These are phyloP conservation scores for Xylaria flabelliformis DNA, from an alignment of 495 filamentous ascomycete species.

Conservation along the genomic window DNA sequence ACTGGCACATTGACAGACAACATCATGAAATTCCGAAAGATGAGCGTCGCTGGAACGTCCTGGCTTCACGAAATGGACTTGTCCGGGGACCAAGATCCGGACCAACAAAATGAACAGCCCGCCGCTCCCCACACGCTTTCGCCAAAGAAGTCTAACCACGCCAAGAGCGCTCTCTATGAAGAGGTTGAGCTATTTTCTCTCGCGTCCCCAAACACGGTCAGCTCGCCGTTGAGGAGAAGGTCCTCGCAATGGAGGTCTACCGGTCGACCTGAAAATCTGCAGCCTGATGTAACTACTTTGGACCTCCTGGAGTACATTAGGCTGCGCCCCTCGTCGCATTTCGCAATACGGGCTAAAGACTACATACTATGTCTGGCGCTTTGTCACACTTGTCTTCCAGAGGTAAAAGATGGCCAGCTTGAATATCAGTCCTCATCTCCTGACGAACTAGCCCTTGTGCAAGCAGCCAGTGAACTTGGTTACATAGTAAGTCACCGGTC, in stretches of 20 bases:
- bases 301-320: conserved; percentile 80
- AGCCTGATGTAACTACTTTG: conserved; percentile 65
- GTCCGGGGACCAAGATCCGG: conserved; percentile 41
- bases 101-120: conserved; percentile 19
- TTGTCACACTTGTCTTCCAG: conserved; percentile 90
- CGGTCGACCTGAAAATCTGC: conserved; percentile 48
- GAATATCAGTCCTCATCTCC: conserved; percentile 88
- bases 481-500: conserved; percentile 71
- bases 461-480: conserved; percentile 82
- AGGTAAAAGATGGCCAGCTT: conserved; percentile 66
- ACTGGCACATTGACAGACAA: conserved; percentile 94
- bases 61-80: conserved; percentile 84
- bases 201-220: conserved; percentile 31
- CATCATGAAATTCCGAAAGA: conserved; percentile 86
- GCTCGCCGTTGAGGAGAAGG: conserved; percentile 34
- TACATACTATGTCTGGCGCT: conserved; percentile 84
- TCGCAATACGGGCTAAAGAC: conserved; percentile 79
- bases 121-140: conserved; percentile 23
- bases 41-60: conserved; percentile 84
- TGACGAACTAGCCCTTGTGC: conserved; percentile 82
- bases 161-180: conserved; percentile 37
- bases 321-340: conserved; percentile 74
- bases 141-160: conserved; percentile 33
- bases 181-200: conserved; percentile 40
- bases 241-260: conserved; percentile 48